Percentiles rank a stretch among this genome's conserved stretches.
phyloP scores from a whole-genome alignment of 495 filamentous ascomycete species.

The Achaetomiella virescens region DNA sequence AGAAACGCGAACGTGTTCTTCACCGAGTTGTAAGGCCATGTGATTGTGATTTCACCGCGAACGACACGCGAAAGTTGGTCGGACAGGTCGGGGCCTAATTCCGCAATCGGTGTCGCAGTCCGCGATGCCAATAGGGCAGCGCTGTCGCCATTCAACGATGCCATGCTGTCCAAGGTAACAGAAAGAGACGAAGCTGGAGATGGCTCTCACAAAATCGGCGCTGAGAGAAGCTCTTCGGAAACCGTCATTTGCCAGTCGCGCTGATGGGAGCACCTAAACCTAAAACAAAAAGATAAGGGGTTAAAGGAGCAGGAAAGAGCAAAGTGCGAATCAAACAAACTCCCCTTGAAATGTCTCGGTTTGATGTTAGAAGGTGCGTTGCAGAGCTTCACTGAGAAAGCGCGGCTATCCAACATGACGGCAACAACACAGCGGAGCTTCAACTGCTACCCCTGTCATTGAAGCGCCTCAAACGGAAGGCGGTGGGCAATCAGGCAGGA shows the following conservation, averaged over 20 bases:
- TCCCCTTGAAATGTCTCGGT: not conserved
- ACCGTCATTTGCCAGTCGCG: not conserved
- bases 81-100: constrained; percentile 53
- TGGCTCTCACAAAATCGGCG: constrained; percentile 3
- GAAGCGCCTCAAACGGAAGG: constrained; percentile 16
- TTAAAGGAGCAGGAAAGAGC: no score
- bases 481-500: constrained; percentile 19
- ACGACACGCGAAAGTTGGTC: constrained; percentile 32
- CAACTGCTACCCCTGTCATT: not conserved
- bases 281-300: no score
- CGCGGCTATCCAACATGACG: constrained; percentile 10
- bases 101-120: constrained; percentile 50
- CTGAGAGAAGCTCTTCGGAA: not conserved
- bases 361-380: not conserved
- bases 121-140: constrained; percentile 16
- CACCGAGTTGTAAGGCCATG: constrained; percentile 86
- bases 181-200: not conserved
- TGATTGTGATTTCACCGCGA: constrained; percentile 66
- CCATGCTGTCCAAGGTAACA: constrained; percentile 17
- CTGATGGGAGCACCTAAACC: no score
- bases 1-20: constrained; percentile 65
- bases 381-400: constrained; percentile 2
- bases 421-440: constrained; percentile 13
- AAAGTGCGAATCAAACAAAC: no score
- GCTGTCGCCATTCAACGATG: constrained; percentile 10